Evolutionary conservation across 441 rosid species (phyloP).

Genomic region (Kokia cookei): DNA sequence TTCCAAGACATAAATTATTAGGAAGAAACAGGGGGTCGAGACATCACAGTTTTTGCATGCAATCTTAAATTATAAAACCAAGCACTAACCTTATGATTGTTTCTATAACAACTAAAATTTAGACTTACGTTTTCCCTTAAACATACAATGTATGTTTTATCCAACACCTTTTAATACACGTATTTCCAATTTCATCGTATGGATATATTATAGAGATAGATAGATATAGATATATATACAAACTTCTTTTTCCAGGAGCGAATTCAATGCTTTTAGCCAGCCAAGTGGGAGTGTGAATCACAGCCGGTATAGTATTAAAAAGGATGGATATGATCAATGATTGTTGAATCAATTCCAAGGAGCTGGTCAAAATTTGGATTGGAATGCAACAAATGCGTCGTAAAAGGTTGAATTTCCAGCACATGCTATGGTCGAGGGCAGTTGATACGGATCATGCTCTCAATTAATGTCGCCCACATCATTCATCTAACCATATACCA

Average conservation of each 20-base stretch:
- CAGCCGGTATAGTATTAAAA: background rate
- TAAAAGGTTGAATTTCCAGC: background rate
- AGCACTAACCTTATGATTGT: no score
- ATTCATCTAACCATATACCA: background rate
- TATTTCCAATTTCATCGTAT: no score
- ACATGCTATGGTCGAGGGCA: background rate
- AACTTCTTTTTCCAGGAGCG: no score
- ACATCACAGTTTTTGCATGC: background rate
- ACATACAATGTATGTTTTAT: no score
- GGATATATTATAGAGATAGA: no score
- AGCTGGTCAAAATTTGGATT: background rate
- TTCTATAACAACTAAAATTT: no score
- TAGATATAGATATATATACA: no score
- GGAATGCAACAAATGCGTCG: background rate
- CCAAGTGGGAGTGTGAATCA: background rate
- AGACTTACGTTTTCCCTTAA: no score
- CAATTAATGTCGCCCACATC: background rate
- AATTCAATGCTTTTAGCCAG: no score
- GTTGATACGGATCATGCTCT: background rate
- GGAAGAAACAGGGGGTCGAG: background rate
- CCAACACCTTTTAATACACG: no score
- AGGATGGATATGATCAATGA: background rate
- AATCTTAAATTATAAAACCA: background rate
- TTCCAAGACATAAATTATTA: background rate
- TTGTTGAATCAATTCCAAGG: background rate